Percentiles rank a stretch among this genome's conserved stretches.
These are phyloP conservation scores for Aureobasidium sp. DNA, from an alignment of 2,329 filamentous ascomycete species.

Conservation along the genomic window DNA sequence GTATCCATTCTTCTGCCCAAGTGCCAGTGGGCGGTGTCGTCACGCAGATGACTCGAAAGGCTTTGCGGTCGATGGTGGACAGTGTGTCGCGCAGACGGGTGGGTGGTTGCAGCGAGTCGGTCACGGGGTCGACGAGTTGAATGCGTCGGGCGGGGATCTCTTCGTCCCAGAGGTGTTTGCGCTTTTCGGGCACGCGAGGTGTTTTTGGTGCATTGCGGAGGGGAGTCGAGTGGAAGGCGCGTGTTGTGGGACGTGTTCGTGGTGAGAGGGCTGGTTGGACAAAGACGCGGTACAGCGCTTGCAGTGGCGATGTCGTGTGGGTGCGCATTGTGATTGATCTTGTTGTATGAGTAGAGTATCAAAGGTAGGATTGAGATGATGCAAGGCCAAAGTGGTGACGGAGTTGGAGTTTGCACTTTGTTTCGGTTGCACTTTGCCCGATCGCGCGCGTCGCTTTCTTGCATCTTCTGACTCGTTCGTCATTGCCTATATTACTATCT, in stretches of 20 bases:
- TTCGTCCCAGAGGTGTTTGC: constrained; percentile 37
- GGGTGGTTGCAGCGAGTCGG: constrained; percentile 29
- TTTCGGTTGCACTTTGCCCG: background rate
- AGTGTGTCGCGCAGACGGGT: constrained; percentile 33
- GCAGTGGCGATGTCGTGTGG: constrained; percentile 11
- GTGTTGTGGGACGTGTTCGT: background rate
- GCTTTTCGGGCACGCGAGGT: constrained; percentile 27
- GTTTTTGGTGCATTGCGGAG: constrained; percentile 25
- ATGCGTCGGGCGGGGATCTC: constrained; percentile 41
- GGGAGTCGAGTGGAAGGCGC: constrained; percentile 18
- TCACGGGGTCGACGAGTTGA: constrained; percentile 34
- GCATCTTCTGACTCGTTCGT: background rate
- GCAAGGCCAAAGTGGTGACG: background rate
- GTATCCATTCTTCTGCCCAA: constrained; percentile 35
- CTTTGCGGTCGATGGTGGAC: constrained; percentile 39
- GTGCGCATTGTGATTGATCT: background rate
- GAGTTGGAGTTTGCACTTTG: background rate
- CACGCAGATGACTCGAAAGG: constrained; percentile 45
- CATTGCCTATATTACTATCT: background rate
- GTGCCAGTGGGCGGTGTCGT: constrained; percentile 22
- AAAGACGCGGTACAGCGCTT: constrained; percentile 39
- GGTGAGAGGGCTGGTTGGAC: constrained; percentile 26
- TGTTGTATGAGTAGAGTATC: no score
- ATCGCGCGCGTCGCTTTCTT: background rate
- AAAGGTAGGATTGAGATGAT: background rate